Base-by-base conservation (phyloP, 495 filamentous ascomycete genomes). In the Podospora bellae-mahoneyi region DNA sequence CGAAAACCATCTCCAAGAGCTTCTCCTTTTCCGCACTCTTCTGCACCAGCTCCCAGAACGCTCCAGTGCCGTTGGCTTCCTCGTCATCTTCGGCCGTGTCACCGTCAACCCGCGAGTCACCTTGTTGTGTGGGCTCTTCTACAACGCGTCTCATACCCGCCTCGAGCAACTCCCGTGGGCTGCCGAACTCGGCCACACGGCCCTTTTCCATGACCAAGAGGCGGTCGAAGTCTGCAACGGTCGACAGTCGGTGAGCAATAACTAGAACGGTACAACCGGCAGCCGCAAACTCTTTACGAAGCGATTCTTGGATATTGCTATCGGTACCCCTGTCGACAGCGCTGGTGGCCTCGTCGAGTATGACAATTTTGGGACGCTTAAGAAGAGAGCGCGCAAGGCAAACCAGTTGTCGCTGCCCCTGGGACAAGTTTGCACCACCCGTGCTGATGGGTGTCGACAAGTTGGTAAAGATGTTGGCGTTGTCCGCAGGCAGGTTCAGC, bases 281-380 rank as follows among this genome's bases (percentile, higher is more conserved):
- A 2, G 90, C 84, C 74, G 88, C 89, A 60, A 86, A 82, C 62
- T 91, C 87, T 87, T 86, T 63, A 88, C 92, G 16, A 48, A 95
- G 82, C 4, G 87, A 86, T n/a, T 85, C 86, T 76, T 94, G 90
- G 34, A 95, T 85, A 27, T 86, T 84, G 27, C 82, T 80, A 71
- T 93, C 91, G 67, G 89, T 90, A 28, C 83, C 84, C 13, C 85
- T 83, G 74, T 96, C 92, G n/a, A 96, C 81, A 26, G 91, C 89
- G 74, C 87, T 89, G 3, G 92, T 96, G 5, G 91, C 91, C 73
- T 97, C 93, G 74, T 96, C 93, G 63, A 97, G 80, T 19, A 97
- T 89, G 26, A 97, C 79, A 44, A 97, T 88, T 56, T 90, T 88
- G 0, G 91, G 89, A 66, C 93, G 84, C 64, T 88, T 87, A 18